A percentile compares a stretch with the other conserved stretches of the same genome.
Evolutionary conservation across 2,329 filamentous ascomycete species (phyloP).

Genomic region (Fonsecaea monophora): DNA sequence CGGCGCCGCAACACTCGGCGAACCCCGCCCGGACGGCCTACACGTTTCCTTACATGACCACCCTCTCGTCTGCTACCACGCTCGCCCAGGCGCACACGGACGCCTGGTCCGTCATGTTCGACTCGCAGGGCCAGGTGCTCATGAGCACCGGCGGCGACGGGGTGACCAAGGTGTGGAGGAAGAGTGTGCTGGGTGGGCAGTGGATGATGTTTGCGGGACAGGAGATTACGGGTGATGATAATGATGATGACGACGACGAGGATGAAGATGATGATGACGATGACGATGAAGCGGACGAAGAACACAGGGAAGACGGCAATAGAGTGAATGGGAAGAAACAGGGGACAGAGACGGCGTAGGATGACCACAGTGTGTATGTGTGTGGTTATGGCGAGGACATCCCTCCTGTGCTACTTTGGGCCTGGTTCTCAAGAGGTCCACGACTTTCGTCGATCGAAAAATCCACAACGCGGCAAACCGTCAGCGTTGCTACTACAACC

Average conservation of each 20-base stretch:
- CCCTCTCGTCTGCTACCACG: slow-evolving; percentile 16
- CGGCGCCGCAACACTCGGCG: slow-evolving; percentile 7
- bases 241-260: background rate
- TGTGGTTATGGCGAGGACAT: background rate
- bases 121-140: slow-evolving; percentile 37
- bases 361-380: background rate
- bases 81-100: slow-evolving; percentile 37
- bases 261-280: background rate
- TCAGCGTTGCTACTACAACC: background rate
- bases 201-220: slow-evolving; percentile 37
- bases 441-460: background rate
- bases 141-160: slow-evolving; percentile 38
- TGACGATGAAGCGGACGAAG: background rate
- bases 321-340: no score
- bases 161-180: slow-evolving; percentile 35
- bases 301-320: background rate
- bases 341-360: no score
- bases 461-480: background rate
- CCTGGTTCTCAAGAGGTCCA: background rate
- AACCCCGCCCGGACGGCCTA: slow-evolving; percentile 23
- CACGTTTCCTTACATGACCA: slow-evolving; percentile 33
- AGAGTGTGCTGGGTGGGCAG: slow-evolving; percentile 27
- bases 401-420: background rate
- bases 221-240: slow-evolving; percentile 20
- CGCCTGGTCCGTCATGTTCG: slow-evolving; percentile 38